Evolutionary conservation across 257 asterid species (phyloP).

Genomic region (Solanum piurae): DNA sequence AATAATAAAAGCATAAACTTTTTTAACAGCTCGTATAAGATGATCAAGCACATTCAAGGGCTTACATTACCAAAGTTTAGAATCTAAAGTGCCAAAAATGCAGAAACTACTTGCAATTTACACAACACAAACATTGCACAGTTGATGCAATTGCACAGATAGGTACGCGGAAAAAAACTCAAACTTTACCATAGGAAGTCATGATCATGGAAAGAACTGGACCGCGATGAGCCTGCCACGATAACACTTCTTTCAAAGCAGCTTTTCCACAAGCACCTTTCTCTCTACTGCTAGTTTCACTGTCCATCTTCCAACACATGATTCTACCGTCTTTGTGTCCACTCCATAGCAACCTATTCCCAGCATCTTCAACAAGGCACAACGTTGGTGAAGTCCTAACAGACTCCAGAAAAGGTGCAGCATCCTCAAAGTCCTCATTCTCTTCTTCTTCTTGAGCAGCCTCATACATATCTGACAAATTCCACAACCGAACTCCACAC

Average conservation of each 20-base stretch:
- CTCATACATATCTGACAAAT: constrained; percentile 52
- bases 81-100: background rate
- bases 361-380: constrained; percentile 74
- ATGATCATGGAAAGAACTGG: constrained; percentile 79
- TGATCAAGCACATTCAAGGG: background rate
- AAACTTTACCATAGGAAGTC: constrained; percentile 58
- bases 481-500: constrained; percentile 71
- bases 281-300: constrained; percentile 13
- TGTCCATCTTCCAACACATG: constrained; percentile 75
- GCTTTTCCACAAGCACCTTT: constrained; percentile 2
- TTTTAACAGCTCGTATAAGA: background rate
- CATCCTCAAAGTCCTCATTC: constrained; percentile 40
- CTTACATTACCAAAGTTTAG: background rate
- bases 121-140: background rate
- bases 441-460: constrained; percentile 14
- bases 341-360: constrained; percentile 74
- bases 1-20: background rate
- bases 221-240: constrained; percentile 92
- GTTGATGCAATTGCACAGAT: background rate
- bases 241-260: constrained; percentile 47
- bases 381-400: constrained; percentile 35
- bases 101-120: background rate
- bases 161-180: background rate
- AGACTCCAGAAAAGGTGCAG: constrained; percentile 60
- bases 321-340: constrained; percentile 91